Percentiles rank a stretch among this genome's conserved stretches.
Evolutionary conservation across 305 asterid genomes (phyloP).

Genomic region (Fraxinus floribunda): DNA sequence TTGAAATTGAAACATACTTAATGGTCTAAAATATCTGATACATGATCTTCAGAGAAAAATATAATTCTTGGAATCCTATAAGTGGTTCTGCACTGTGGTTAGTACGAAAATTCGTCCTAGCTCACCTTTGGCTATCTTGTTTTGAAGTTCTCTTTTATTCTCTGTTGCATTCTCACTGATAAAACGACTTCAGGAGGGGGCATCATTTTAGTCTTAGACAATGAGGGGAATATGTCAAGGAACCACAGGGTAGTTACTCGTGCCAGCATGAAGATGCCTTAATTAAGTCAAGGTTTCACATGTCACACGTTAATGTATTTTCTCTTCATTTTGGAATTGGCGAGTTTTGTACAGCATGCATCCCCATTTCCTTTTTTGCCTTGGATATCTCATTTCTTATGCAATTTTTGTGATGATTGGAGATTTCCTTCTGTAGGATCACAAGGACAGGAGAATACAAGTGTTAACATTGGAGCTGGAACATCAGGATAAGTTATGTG

Average conservation of each 20-base stretch:
- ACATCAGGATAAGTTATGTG: slow-evolving; percentile 31
- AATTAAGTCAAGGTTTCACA: background rate
- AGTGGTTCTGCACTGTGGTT: background rate
- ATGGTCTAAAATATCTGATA: background rate
- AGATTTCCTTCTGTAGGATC: slow-evolving; percentile 24
- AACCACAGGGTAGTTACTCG: background rate
- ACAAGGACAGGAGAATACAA: slow-evolving; percentile 34
- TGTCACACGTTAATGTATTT: background rate
- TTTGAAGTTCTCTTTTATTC: background rate
- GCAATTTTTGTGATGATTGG: background rate
- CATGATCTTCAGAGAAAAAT: background rate
- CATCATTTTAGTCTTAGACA: background rate
- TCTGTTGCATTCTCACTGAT: background rate
- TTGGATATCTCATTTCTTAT: background rate
- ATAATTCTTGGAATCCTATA: background rate
- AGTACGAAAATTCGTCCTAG: background rate
- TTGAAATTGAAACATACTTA: background rate
- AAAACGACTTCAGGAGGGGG: background rate
- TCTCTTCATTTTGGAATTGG: background rate
- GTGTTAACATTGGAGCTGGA: slow-evolving; percentile 31
- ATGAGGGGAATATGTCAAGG: background rate
- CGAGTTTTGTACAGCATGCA: background rate
- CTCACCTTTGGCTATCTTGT: background rate
- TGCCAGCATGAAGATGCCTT: background rate
- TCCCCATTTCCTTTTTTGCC: background rate